phyloP scores from a whole-genome alignment of 345 rosid species.

The Aegle marmelos region DNA sequence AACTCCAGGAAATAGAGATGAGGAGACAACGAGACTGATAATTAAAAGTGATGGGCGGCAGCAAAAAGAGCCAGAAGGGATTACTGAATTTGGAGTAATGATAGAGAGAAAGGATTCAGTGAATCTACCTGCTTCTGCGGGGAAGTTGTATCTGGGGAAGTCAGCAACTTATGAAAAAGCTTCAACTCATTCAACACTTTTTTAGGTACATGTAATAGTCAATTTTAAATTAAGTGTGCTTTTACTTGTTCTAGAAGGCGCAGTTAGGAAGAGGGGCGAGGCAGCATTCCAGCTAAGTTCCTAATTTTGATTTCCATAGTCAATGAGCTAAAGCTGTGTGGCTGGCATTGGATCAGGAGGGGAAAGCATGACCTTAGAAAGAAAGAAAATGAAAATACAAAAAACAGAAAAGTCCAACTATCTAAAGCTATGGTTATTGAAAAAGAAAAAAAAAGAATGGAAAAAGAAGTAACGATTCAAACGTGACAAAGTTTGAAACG shows the following conservation, averaged over 20 bases:
- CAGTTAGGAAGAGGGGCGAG: too few species aligned
- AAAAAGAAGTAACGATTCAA: too few species aligned
- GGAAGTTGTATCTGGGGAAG: conserved; percentile 4
- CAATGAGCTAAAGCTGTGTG: background rate
- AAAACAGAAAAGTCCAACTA: background rate
- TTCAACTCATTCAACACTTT: background rate
- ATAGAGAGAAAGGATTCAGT: background rate
- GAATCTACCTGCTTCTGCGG: background rate
- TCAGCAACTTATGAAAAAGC: background rate
- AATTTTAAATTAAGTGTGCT: background rate
- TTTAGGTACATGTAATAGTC: too few species aligned
- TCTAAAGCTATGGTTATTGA: background rate
- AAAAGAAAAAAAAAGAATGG: too few species aligned
- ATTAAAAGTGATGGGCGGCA: background rate
- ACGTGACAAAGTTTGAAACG: too few species aligned
- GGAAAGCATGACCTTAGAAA: background rate
- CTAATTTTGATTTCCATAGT: background rate
- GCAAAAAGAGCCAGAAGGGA: background rate
- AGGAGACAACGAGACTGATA: background rate
- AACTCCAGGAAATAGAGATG: conserved; percentile 3
- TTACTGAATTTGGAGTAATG: background rate
- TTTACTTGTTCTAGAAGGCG: background rate
- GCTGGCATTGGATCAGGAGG: background rate
- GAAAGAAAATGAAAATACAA: background rate
- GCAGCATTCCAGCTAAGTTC: background rate